phyloP scores from a whole-genome alignment of 495 filamentous ascomycete species.

The Mytilinidion resinicola region DNA sequence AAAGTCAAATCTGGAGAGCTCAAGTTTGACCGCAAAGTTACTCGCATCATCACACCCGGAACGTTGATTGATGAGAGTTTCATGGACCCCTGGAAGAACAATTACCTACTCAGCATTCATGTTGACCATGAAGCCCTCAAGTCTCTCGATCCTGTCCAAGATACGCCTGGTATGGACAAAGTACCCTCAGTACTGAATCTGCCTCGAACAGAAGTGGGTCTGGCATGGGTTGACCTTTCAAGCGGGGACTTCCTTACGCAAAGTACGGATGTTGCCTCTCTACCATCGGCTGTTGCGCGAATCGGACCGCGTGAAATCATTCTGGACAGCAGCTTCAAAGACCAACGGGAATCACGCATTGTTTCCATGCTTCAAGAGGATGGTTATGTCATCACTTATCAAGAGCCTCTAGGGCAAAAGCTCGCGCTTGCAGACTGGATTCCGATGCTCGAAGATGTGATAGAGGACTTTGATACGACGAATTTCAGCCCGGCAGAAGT shows the following conservation, averaged over 20 bases:
- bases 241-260: conserved; percentile 92
- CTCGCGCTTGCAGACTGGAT: conserved; percentile 61
- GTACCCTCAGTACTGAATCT: conserved; percentile 21
- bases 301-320: conserved; percentile 83
- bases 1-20: conserved; percentile 67
- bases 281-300: conserved; percentile 72
- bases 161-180: conserved; percentile 31
- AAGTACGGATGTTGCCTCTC: conserved; percentile 60
- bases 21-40: conserved; percentile 74
- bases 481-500: conserved; percentile 50
- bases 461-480: conserved; percentile 36
- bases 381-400: conserved; percentile 52
- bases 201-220: conserved; percentile 51
- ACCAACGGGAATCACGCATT: conserved; percentile 29
- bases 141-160: conserved; percentile 15
- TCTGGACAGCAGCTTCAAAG: conserved; percentile 44
- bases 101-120: conserved; percentile 79
- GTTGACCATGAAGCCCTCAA: conserved; percentile 36
- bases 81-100: conserved; percentile 85
- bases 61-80: conserved; percentile 97
- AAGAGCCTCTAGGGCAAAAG: conserved; percentile 41
- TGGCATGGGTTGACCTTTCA: conserved; percentile 92
- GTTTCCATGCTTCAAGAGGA: conserved; percentile 45
- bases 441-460: conserved; percentile 65
- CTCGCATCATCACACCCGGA: conserved; percentile 84